Percentiles rank a stretch among this genome's conserved stretches.
These are phyloP conservation scores for Anthracocystis panici-leucophaei DNA, from an alignment of 1,284 basidiomycete genomes.

Conservation along the genomic window DNA sequence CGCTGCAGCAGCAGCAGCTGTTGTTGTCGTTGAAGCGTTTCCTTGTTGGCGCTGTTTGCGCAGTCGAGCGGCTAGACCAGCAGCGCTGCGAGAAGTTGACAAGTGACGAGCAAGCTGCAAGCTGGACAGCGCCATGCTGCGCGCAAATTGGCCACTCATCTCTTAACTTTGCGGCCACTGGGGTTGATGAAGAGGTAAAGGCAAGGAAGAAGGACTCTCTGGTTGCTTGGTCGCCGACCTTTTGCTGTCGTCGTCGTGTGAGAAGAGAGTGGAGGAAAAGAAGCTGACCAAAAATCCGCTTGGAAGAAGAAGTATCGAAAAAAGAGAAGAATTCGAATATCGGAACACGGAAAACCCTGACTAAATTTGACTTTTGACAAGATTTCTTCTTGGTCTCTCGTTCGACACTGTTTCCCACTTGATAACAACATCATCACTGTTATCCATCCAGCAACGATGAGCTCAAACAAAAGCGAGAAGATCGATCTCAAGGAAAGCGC, in stretches of 20 bases:
- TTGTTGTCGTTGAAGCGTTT: not conserved
- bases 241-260: constrained; percentile 1
- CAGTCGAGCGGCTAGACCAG: constrained; percentile 12
- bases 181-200: no score
- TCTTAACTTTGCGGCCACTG: not conserved
- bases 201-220: not conserved
- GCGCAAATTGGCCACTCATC: constrained; percentile 20
- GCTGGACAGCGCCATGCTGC: constrained; percentile 9
- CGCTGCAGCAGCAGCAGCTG: constrained; percentile 4
- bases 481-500: constrained; percentile 11
- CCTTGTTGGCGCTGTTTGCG: constrained; percentile 16
- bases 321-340: not conserved
- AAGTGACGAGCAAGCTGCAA: constrained; percentile 10
- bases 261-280: constrained; percentile 18
- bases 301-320: constrained; percentile 2
- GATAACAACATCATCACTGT: not conserved
- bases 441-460: constrained; percentile 14
- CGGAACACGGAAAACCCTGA: constrained; percentile 43
- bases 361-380: constrained; percentile 10
- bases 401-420: not conserved
- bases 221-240: constrained; percentile 11
- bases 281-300: not conserved
- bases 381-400: constrained; percentile 18
- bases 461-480: not conserved
- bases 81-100: constrained; percentile 15